Evolutionary conservation across 257 asterid species (phyloP).

Genomic region (Petunia secreta): DNA sequence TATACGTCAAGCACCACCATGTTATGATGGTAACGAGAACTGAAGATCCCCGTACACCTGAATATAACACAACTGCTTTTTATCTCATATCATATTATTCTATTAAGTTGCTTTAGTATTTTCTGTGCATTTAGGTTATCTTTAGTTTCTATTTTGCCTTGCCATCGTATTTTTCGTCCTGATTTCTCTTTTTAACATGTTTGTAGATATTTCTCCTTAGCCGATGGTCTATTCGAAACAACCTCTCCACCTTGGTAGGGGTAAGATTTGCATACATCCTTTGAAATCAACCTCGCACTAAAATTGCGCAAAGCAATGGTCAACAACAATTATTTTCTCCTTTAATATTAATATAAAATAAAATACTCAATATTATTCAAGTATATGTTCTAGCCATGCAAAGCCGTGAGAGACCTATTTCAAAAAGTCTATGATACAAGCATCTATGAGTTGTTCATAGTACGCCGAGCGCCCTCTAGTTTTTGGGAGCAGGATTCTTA

Average conservation of each 20-base stretch:
- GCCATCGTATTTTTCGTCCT: too few relatives aligned
- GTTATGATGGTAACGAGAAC: neutral
- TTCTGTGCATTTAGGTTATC: too few relatives aligned
- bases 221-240: too few relatives aligned
- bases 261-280: too few relatives aligned
- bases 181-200: too few relatives aligned
- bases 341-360: neutral
- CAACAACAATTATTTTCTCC: neutral
- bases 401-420: neutral
- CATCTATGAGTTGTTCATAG: neutral
- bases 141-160: too few relatives aligned
- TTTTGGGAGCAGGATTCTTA: neutral
- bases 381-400: neutral
- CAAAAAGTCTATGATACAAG: conserved; percentile 11
- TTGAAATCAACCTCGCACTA: neutral
- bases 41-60: neutral
- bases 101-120: too few relatives aligned
- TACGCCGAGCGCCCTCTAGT: neutral
- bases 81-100: neutral
- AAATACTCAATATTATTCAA: neutral
- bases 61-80: neutral
- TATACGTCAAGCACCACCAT: neutral
- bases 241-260: too few relatives aligned
- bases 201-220: too few relatives aligned
- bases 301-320: neutral